Conservation (phyloP, 208 protist species). For the Sergeia podlipaevii region DNA sequence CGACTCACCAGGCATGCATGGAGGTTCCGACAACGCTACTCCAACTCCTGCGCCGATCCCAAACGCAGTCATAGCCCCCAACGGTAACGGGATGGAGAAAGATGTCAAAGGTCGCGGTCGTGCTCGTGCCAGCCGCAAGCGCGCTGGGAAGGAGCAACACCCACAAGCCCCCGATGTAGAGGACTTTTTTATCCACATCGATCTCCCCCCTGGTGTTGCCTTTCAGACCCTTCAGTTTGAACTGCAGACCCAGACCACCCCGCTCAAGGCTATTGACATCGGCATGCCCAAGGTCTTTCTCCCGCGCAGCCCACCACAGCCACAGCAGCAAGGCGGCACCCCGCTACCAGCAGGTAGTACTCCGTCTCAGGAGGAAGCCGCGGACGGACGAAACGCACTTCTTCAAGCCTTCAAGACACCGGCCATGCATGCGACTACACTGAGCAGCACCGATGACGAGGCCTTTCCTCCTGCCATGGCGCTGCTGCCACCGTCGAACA, state of each 20-base stretch:
- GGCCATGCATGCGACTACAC: conserved; percentile 11
- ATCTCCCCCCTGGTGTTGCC: conserved; percentile 27
- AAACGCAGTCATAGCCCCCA: not conserved
- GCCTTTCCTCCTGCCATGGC: conserved; percentile 31
- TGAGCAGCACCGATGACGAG: conserved; percentile 18
- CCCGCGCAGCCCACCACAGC: conserved; percentile 5
- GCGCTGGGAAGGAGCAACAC: not conserved
- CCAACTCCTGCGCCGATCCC: too few relatives aligned
- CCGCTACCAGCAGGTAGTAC: not conserved
- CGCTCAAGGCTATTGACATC: conserved; percentile 52
- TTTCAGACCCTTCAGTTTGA: conserved; percentile 48
- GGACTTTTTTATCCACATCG: conserved; percentile 64
- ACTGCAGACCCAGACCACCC: conserved; percentile 35
- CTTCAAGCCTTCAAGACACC: conserved; percentile 29
- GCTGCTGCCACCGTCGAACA: conserved; percentile 31
- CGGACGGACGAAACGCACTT: too few relatives aligned
- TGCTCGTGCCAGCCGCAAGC: not conserved
- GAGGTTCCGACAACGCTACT: conserved; percentile 1
- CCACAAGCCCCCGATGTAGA: conserved; percentile 41
- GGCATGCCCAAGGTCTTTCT: conserved; percentile 40
- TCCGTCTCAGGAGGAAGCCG: too few relatives aligned
- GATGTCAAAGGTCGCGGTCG: not conserved
- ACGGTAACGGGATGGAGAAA: not conserved
- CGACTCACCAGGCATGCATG: conserved; percentile 31
- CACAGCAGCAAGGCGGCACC: not conserved